Conservation (phyloP, 129 eudicot genomes). For the Mikania micrantha region DNA sequence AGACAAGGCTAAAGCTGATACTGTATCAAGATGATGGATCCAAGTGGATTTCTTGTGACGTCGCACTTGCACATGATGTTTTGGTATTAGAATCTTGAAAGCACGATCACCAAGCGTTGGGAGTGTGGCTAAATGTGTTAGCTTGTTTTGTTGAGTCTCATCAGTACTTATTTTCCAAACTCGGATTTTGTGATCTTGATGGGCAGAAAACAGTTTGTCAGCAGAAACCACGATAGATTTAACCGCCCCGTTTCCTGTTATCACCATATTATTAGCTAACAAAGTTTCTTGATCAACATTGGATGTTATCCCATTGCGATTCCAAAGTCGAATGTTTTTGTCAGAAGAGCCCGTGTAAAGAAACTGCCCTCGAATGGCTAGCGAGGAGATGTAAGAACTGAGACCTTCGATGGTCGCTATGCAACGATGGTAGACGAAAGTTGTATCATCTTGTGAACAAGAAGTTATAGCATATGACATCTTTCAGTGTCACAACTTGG, state of each 20-base stretch:
- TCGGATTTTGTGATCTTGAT: slow-evolving; percentile 63
- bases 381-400: slow-evolving; percentile 59
- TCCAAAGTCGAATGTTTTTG: slow-evolving; percentile 45
- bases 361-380: slow-evolving; percentile 41
- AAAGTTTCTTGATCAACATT: slow-evolving; percentile 33
- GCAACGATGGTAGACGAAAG: too few species aligned
- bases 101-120: slow-evolving; percentile 58
- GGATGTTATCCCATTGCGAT: slow-evolving; percentile 34
- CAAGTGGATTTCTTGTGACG: slow-evolving; percentile 62
- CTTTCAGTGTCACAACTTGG: too few species aligned
- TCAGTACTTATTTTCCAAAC: slow-evolving; percentile 41
- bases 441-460: too few species aligned
- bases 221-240: slow-evolving; percentile 43
- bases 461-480: too few species aligned
- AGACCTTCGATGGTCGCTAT: slow-evolving; percentile 48
- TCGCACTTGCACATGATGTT: slow-evolving; percentile 41
- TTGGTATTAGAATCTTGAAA: slow-evolving; percentile 34
- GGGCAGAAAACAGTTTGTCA: slow-evolving; percentile 51
- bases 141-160: slow-evolving; percentile 24
- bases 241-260: slow-evolving; percentile 49
- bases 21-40: slow-evolving; percentile 61
- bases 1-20: slow-evolving; percentile 52
- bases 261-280: slow-evolving; percentile 15
- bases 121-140: slow-evolving; percentile 49
- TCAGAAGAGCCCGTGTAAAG: slow-evolving; percentile 67